A percentile compares a stretch with the other conserved stretches of the same genome.
phyloP scores from a whole-genome alignment of 345 rosid species.

The Clausena lansium region DNA sequence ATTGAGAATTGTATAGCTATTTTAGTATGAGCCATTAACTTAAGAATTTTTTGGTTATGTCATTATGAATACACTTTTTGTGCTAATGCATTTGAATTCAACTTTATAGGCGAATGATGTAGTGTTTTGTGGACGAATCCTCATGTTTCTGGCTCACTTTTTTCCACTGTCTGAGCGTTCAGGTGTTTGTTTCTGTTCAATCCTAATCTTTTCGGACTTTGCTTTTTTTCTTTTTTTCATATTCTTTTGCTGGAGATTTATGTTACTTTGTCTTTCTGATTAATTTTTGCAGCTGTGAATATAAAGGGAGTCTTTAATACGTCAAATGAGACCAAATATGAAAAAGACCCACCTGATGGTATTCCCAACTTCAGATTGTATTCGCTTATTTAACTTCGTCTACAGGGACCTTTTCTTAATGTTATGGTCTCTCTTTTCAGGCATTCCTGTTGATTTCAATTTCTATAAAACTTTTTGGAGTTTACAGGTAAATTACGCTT shows the following conservation, averaged over 20 bases:
- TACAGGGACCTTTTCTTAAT: not conserved
- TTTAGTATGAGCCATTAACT: not conserved
- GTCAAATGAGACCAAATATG: slow-evolving; percentile 93
- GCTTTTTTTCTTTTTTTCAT: not conserved
- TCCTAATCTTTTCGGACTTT: not conserved
- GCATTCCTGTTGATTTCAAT: slow-evolving; percentile 89
- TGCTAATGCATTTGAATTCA: slow-evolving; percentile 23
- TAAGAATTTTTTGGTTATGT: not conserved
- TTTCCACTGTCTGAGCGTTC: slow-evolving; percentile 96
- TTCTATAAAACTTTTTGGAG: slow-evolving; percentile 96
- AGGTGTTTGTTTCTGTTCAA: slow-evolving; percentile 43
- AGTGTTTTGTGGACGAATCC: slow-evolving; percentile 94
- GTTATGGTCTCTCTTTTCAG: slow-evolving; percentile 35
- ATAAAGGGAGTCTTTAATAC: slow-evolving; percentile 96
- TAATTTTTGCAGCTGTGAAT: slow-evolving; percentile 80
- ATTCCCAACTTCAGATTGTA: slow-evolving; percentile 17
- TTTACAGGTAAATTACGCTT: slow-evolving; percentile 64
- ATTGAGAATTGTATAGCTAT: not conserved
- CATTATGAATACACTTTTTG: slow-evolving; percentile 1
- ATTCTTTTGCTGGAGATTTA: slow-evolving; percentile 9
- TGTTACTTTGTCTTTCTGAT: slow-evolving; percentile 16
- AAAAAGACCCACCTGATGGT: slow-evolving; percentile 89
- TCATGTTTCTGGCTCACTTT: slow-evolving; percentile 94
- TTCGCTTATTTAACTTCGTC: slow-evolving; percentile 2
- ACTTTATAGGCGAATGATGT: slow-evolving; percentile 86